Base-by-base conservation (phyloP, 2,329 filamentous ascomycete genomes). In the Botrytis byssoidea region DNA sequence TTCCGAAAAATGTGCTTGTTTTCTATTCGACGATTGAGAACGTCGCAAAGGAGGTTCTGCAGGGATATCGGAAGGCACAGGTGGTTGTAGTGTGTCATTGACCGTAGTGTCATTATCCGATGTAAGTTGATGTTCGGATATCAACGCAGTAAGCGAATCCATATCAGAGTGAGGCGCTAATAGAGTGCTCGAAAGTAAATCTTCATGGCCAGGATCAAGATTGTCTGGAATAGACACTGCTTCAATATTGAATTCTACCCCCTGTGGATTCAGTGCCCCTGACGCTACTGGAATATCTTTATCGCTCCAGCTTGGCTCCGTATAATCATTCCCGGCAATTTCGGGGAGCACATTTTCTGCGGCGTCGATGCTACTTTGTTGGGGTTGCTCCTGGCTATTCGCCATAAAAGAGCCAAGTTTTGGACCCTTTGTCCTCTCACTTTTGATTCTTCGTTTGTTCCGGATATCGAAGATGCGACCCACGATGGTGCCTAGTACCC, bases 401-500 rank as follows among this genome's bases (percentile, higher is more conserved):
- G 48, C 35, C n/a, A 16, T 32, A 4, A 48, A 57, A 42, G 66
- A 57, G 32, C 25, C 29, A 16, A 32, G 42, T 59, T 37, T 68
- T 14, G 55, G 40, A 9, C 42, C 51, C 9, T 76, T 77, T 60
- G 77, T 79, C 70, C 75, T 78, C 65, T 80, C 78, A 22, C 72
- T 40, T 70, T 76, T 79, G 22, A 72, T 29, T 55, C 77, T 79
- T 57, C 75, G 77, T 70, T 79, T 82, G 64, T 81, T 81, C 48
- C 84, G 83, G 74, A 88, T 85, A 76, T 93, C 90, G 79, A 89
- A 91, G 46, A 93, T 85, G 67, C 90, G 87, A 2, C 91, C 90
- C 3, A 93, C 87, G 0, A 93, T 82, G 12, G 92, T 86, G 4
- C 92, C 92, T 4, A 94, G 82, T 16, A 93, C 88, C 20, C 92